Percentiles rank a stretch among this genome's conserved stretches.
Evolutionary conservation across 2,329 filamentous ascomycete genomes (phyloP).

Genomic region (Ophiognomonia clavigignenti-juglandacearum): DNA sequence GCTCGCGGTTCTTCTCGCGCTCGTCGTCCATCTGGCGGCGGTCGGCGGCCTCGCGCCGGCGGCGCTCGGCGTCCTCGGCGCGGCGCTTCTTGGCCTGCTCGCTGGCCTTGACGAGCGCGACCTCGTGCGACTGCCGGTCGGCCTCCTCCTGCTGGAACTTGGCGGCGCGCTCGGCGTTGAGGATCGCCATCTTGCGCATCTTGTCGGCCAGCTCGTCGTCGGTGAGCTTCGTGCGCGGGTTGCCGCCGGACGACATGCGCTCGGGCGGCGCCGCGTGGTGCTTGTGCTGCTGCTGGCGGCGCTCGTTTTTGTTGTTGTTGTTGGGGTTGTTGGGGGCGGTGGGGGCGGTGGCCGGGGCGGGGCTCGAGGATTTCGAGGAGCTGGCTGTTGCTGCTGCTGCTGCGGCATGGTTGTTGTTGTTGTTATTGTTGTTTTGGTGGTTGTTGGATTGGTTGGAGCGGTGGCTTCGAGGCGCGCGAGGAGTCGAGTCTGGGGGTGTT

Average conservation of each 20-base stretch:
- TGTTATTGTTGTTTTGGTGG: constrained; percentile 8
- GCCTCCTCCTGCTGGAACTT: constrained; percentile 54
- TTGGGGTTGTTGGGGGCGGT: too few relatives aligned
- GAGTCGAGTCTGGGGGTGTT: constrained; percentile 14
- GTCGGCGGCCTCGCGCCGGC: constrained; percentile 48
- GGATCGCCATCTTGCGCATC: constrained; percentile 57
- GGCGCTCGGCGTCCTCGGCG: constrained; percentile 47
- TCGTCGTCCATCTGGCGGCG: constrained; percentile 51
- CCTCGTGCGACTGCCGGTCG: constrained; percentile 51
- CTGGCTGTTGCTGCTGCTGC: neutral
- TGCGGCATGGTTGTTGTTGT: constrained; percentile 8
- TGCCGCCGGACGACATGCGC: constrained; percentile 50
- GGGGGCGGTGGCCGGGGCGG: constrained; percentile 18
- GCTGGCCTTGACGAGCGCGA: constrained; percentile 49
- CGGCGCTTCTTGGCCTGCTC: constrained; percentile 49
- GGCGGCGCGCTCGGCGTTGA: constrained; percentile 53
- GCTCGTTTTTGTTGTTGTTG: too few relatives aligned
- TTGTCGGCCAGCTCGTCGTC: constrained; percentile 54
- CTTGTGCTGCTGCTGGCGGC: constrained; percentile 30
- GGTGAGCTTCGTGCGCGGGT: constrained; percentile 56
- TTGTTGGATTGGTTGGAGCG: constrained; percentile 7
- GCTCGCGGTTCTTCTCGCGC: constrained; percentile 53
- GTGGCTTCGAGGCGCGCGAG: constrained; percentile 14
- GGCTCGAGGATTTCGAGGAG: constrained; percentile 17
- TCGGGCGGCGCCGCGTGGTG: constrained; percentile 25